These are phyloP conservation scores for Coniella vitis DNA, from an alignment of 2,329 filamentous ascomycete species.

Conservation along the genomic window DNA sequence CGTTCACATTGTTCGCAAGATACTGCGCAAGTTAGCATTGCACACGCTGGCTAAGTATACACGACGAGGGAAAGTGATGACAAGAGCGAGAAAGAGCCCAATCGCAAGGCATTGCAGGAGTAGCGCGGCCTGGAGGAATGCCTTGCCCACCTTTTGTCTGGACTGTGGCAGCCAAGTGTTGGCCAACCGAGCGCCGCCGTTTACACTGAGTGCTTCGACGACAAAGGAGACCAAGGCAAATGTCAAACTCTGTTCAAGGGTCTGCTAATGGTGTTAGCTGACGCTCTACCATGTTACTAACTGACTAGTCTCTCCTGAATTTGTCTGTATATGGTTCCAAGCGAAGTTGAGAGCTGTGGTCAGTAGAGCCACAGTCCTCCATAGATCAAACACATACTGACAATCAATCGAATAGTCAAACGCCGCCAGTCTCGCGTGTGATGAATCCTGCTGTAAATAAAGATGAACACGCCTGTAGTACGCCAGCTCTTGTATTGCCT, in stretches of 20 bases:
- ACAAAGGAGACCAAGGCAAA: constrained; percentile 40
- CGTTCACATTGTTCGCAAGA: constrained; percentile 34
- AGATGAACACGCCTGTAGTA: constrained; percentile 40
- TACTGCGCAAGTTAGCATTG: constrained; percentile 16
- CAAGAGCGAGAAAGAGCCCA: constrained; percentile 35
- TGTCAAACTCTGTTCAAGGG: constrained; percentile 52
- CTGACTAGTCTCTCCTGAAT: no score
- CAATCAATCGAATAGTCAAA: constrained; percentile 38
- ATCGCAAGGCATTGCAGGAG: constrained; percentile 42
- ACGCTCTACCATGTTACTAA: no score
- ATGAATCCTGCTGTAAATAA: constrained; percentile 46
- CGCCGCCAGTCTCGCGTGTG: constrained; percentile 38
- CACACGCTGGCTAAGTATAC: constrained; percentile 20
- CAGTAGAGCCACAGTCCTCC: constrained; percentile 29
- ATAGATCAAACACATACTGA: constrained; percentile 31
- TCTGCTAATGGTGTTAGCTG: constrained; percentile 24
- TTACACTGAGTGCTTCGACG: constrained; percentile 40
- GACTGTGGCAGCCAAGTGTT: constrained; percentile 27
- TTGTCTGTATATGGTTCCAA: no score
- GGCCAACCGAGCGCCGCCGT: constrained; percentile 34
- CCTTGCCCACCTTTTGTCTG: constrained; percentile 28
- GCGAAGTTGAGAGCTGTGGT: no score
- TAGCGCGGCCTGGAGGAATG: constrained; percentile 35
- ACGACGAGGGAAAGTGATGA: constrained; percentile 37
- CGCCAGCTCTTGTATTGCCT: constrained; percentile 43